Evolutionary conservation across 139 green algal species (phyloP).

Genomic region (Pycnococcus provasolii): DNA sequence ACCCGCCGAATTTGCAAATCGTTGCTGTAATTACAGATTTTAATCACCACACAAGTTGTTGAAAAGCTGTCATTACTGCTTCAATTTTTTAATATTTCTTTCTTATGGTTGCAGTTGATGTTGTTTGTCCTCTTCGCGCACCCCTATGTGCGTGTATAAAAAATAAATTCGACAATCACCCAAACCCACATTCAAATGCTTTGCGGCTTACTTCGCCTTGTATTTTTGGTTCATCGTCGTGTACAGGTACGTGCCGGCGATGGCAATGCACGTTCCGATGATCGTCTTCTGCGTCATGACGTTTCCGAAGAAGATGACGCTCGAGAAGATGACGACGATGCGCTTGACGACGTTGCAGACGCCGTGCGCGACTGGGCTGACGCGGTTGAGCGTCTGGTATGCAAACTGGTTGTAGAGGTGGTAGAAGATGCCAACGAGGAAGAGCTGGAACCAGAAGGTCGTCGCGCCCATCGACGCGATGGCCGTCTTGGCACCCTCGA

Average conservation of each 20-base stretch:
- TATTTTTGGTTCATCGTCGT: slow-evolving; percentile 20
- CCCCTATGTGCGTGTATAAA: too few species aligned
- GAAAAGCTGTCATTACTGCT: too few species aligned
- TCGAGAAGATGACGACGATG: slow-evolving; percentile 88
- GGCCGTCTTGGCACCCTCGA: slow-evolving; percentile 36
- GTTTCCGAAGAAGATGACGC: slow-evolving; percentile 71
- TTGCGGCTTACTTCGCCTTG: slow-evolving; percentile 12
- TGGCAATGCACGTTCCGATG: slow-evolving; percentile 65
- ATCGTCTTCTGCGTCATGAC: slow-evolving; percentile 75
- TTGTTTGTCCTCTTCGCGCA: too few species aligned
- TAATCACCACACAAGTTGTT: too few species aligned
- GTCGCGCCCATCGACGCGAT: slow-evolving; percentile 52
- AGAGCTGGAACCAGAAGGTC: slow-evolving; percentile 73
- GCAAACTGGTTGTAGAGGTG: slow-evolving; percentile 99
- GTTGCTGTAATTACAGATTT: too few species aligned
- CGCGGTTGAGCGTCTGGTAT: slow-evolving; percentile 91
- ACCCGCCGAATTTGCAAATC: too few species aligned
- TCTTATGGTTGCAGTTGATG: too few species aligned
- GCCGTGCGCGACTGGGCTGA: slow-evolving; percentile 89
- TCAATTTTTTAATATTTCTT: too few species aligned
- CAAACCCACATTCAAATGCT: not conserved
- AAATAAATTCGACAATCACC: too few species aligned
- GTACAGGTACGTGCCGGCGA: slow-evolving; percentile 38
- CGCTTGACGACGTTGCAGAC: slow-evolving; percentile 99
- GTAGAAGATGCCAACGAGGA: slow-evolving; percentile 89